These are phyloP conservation scores for Penicillium angulare DNA, from an alignment of 495 filamentous ascomycete species.

Conservation along the genomic window DNA sequence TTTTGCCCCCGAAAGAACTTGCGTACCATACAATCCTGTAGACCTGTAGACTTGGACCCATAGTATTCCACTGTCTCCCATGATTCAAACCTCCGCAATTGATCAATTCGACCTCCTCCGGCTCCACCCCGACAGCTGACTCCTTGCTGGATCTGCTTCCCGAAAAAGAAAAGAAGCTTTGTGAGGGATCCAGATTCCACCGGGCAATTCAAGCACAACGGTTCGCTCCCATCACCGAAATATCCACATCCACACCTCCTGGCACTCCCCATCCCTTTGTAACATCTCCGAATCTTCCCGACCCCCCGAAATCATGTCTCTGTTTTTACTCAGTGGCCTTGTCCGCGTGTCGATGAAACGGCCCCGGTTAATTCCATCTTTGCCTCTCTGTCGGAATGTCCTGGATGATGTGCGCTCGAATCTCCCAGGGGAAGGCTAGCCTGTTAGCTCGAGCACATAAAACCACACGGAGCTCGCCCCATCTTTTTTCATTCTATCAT, in stretches of 20 bases:
- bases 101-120: conserved; percentile 10
- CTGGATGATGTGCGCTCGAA: conserved; percentile 33
- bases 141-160: conserved; percentile 25
- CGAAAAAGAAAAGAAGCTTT: conserved; percentile 35
- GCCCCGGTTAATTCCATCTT: conserved; percentile 34
- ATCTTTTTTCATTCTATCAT: conserved; percentile 21
- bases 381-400: conserved; percentile 34
- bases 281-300: conserved; percentile 41
- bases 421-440: conserved; percentile 34
- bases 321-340: conserved; percentile 27
- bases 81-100: conserved; percentile 17
- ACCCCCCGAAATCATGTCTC: conserved; percentile 23
- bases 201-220: conserved; percentile 26
- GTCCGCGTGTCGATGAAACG: conserved; percentile 22
- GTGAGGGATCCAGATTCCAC: conserved; percentile 31
- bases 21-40: too few species aligned
- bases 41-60: too few species aligned
- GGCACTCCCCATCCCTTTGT: conserved; percentile 27
- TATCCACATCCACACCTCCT: conserved; percentile 33
- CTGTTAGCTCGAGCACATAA: conserved; percentile 38
- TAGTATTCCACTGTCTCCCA: too few species aligned
- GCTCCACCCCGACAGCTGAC: conserved; percentile 10
- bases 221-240: conserved; percentile 43
- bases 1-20: too few species aligned
- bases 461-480: conserved; percentile 29